Evolutionary conservation across 495 filamentous ascomycete species (phyloP).

Genomic region (Penicillium steckii): DNA sequence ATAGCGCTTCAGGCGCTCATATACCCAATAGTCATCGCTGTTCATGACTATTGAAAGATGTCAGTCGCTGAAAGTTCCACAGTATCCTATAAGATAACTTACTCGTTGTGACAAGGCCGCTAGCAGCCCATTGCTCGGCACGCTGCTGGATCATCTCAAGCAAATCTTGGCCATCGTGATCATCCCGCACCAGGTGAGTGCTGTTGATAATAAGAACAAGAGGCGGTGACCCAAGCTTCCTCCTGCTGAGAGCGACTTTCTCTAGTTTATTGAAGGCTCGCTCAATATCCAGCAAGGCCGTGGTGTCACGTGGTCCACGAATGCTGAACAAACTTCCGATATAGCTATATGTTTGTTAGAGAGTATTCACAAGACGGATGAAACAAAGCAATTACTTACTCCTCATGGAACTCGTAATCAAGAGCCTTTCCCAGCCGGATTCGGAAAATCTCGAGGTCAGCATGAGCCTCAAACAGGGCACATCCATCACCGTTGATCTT

Average conservation of each 20-base stretch:
- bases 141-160: slow-evolving; percentile 94
- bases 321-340: slow-evolving; percentile 95
- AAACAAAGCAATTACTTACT: slow-evolving; percentile 33
- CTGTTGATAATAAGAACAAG: slow-evolving; percentile 88
- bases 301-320: slow-evolving; percentile 85
- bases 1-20: slow-evolving; percentile 86
- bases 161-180: slow-evolving; percentile 86
- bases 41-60: slow-evolving; percentile 62
- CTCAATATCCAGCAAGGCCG: slow-evolving; percentile 89
- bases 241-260: slow-evolving; percentile 78
- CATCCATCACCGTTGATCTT: slow-evolving; percentile 83
- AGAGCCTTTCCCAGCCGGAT: slow-evolving; percentile 87
- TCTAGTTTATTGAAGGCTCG: slow-evolving; percentile 96
- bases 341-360: slow-evolving; percentile 64
- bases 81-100: too few relatives aligned
- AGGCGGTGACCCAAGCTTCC: slow-evolving; percentile 57
- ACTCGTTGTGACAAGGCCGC: slow-evolving; percentile 77
- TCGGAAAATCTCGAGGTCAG: slow-evolving; percentile 92
- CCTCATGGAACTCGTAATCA: slow-evolving; percentile 85
- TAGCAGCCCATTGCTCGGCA: slow-evolving; percentile 92
- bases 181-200: slow-evolving; percentile 84
- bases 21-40: slow-evolving; percentile 97
- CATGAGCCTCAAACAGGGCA: slow-evolving; percentile 94
- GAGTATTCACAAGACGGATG: too few relatives aligned
- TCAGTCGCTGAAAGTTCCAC: background rate